A percentile compares a stretch with the other conserved stretches of the same genome.
phyloP scores from a whole-genome alignment of 257 asterid species.

The Fraxinus anomala region DNA sequence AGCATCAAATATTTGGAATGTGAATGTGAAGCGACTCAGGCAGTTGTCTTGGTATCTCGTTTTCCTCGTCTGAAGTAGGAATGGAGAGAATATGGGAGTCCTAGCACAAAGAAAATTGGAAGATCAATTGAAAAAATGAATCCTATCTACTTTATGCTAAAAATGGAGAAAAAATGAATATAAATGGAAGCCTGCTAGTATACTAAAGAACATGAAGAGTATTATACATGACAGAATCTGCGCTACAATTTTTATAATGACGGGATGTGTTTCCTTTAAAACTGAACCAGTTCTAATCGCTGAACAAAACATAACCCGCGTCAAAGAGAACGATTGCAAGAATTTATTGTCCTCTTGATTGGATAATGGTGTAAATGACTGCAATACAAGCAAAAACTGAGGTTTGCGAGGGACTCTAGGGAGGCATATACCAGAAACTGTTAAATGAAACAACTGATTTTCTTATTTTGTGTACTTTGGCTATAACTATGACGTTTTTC shows the following conservation, averaged over 20 bases:
- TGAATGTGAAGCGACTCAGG: conserved; percentile 43
- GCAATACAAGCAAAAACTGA: background rate
- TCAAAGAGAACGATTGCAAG: background rate
- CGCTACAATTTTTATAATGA: background rate
- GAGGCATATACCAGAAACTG: background rate
- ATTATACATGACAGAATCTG: background rate
- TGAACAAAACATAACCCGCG: background rate
- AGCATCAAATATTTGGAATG: conserved; percentile 15
- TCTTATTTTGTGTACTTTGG: background rate
- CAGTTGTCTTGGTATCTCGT: conserved; percentile 36
- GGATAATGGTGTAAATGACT: background rate
- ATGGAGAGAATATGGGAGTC: conserved; percentile 19
- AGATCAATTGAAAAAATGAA: background rate
- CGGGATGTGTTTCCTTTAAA: background rate
- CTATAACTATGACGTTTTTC: background rate
- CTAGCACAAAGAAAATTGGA: conserved; percentile 27
- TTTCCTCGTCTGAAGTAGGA: conserved; percentile 36
- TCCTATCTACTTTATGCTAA: background rate
- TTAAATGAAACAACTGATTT: background rate
- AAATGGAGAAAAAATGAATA: background rate
- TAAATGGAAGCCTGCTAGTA: background rate
- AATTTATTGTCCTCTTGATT: background rate
- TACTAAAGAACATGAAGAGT: background rate
- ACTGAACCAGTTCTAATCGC: background rate
- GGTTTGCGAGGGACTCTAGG: background rate